Evolutionary conservation across 176 grass and related monocot species (phyloP), one percentile per base, ranked within the genome.

Genomic region (Triticum dicoccoides): DNA sequence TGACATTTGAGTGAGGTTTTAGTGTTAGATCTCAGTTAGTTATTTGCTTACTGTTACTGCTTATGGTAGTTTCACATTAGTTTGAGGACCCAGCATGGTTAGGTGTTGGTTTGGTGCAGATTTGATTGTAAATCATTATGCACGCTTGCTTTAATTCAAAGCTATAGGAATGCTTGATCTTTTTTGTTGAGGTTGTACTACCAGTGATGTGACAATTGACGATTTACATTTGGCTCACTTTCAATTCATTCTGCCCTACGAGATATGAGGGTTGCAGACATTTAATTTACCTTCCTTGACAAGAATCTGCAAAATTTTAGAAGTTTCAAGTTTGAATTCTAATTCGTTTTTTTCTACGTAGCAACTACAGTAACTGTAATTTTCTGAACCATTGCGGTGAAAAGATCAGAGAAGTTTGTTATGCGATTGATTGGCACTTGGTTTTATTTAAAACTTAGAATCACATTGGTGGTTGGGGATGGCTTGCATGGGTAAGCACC

Each of bases 11-110:
- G 61, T 61, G 78, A 81, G 27, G 12, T 67, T 81, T 76, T 38
- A 27, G 7, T 84, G 35, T 52, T 27, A 81, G 47, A 89, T 76
- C 69, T 77, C n/a, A 77, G 14, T 49, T 61, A 71, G 38, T 82
- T 63, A 15, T 69, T 24, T 44, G 17, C 24, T 76, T 52, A 30
- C 44, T 69, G 7, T 32, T 44, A 2, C 13, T 32, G 20, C 47
- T 32, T 54, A n/a, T 4, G 8, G 2, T 54, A 37, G 73, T 32
- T 34, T 66, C 59, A 18, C 9, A 10, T 2, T 29, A 76, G 70
- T 34, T 74, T 64, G 17, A 74, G 21, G 21, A 21, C 37, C 61
- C 35, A 15, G 5, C 13, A 77, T 12, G 33, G 24, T 67, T 85
- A 51, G 62, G 69, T 44, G 34, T 44, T 58, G 20, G 18, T 34